These are phyloP conservation scores for Phytopythium sindhum DNA, from an alignment of 352 stramenopile genomes.

Conservation along the genomic window DNA sequence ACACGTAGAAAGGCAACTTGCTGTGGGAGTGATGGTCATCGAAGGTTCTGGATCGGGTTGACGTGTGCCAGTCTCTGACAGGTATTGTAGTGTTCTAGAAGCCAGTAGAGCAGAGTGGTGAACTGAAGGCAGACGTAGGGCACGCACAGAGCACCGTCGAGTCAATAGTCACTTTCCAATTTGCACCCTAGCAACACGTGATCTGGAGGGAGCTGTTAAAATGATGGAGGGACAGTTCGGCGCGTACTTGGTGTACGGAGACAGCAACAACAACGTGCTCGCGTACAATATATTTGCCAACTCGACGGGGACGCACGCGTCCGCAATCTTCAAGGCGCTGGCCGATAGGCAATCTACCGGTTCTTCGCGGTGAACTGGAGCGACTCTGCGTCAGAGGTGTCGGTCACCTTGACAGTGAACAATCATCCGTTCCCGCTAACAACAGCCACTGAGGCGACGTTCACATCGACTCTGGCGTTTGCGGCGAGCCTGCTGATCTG, in stretches of 20 bases:
- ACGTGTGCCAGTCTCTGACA: too few species aligned
- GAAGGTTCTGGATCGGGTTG: too few species aligned
- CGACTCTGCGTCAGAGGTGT: neutral
- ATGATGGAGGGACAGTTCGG: conserved; percentile 41
- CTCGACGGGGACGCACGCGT: conserved; percentile 37
- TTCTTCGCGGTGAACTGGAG: conserved; percentile 17
- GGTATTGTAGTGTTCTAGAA: too few species aligned
- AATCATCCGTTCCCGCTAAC: conserved; percentile 50
- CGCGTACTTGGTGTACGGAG: conserved; percentile 28
- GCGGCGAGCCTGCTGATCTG: conserved; percentile 83
- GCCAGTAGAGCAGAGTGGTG: too few species aligned
- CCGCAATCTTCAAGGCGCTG: conserved; percentile 44
- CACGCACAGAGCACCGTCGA: too few species aligned
- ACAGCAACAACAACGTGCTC: conserved; percentile 23
- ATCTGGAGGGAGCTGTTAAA: too few species aligned
- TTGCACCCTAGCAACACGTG: too few species aligned
- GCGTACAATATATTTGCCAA: conserved; percentile 49
- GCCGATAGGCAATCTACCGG: conserved; percentile 48
- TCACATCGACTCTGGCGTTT: conserved; percentile 57
- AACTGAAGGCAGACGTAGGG: too few species aligned
- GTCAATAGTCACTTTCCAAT: too few species aligned
- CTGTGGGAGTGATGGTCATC: too few species aligned
- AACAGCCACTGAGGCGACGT: conserved; percentile 32
- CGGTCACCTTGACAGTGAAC: conserved; percentile 39
- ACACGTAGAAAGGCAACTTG: too few species aligned